Percentiles rank a stretch among this genome's conserved stretches.
Evolutionary conservation across 2,329 filamentous ascomycete species (phyloP).

Genomic region (Colletotrichum chrysophilum): DNA sequence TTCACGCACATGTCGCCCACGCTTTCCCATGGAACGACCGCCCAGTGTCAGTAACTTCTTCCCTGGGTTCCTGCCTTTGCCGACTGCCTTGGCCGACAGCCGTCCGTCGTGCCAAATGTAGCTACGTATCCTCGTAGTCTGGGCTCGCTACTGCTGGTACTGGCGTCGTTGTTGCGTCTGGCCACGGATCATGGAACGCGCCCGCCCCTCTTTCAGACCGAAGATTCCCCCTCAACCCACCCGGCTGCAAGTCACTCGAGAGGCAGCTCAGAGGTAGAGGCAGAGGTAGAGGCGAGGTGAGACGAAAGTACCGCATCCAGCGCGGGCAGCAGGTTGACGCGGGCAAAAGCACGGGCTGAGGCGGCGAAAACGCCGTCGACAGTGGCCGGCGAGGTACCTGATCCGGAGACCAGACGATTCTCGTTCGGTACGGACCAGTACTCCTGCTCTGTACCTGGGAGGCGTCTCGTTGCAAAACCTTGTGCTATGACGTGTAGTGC

Average conservation of each 20-base stretch:
- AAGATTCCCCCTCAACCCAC: constrained; percentile 11
- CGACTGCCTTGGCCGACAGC: constrained; percentile 22
- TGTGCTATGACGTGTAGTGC: constrained; percentile 11
- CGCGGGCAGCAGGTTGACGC: neutral
- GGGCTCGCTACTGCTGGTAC: neutral
- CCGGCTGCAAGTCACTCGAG: constrained; percentile 3
- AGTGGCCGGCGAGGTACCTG: constrained; percentile 5
- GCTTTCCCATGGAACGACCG: neutral
- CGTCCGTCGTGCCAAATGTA: neutral
- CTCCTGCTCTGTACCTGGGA: neutral
- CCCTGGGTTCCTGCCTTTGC: neutral
- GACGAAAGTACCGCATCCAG: constrained; percentile 9
- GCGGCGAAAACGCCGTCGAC: neutral
- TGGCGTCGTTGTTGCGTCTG: constrained; percentile 1
- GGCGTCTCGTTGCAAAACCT: constrained; percentile 1
- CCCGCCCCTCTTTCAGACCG: constrained; percentile 9
- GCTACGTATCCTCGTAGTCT: constrained; percentile 3
- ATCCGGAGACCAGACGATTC: constrained; percentile 9
- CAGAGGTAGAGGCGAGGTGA: neutral
- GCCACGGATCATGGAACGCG: constrained; percentile 4
- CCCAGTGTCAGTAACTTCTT: neutral
- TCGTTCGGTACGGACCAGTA: neutral
- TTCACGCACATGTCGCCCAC: neutral
- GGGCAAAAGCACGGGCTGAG: neutral
- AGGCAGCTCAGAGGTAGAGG: neutral